These are phyloP conservation scores for Solanum bulbocastanum DNA, from an alignment of 257 asterid genomes.

Conservation along the genomic window DNA sequence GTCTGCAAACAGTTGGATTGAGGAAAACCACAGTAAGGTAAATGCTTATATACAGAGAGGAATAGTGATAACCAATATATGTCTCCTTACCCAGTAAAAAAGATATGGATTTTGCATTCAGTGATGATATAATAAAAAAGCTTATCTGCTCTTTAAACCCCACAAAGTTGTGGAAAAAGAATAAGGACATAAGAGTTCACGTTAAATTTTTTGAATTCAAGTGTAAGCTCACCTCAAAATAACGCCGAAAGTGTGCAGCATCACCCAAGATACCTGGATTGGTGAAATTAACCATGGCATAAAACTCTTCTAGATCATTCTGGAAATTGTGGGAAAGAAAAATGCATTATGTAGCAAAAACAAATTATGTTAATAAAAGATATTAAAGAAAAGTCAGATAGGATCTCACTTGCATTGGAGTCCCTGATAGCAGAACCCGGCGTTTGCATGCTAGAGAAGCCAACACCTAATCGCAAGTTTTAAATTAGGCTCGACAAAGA, in stretches of 20 bases:
- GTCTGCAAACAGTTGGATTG: constrained; percentile 26
- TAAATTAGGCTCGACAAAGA: background rate
- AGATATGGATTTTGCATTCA: background rate
- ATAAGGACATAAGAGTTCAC: background rate
- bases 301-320: constrained; percentile 99
- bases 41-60: background rate
- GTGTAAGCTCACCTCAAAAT: constrained; percentile 69
- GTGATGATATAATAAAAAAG: background rate
- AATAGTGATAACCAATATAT: background rate
- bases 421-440: constrained; percentile 84
- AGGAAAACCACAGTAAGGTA: constrained; percentile 2
- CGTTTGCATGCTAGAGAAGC: constrained; percentile 86
- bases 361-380: background rate
- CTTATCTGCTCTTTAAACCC: background rate
- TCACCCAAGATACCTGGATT: constrained; percentile 92
- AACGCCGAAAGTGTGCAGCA: constrained; percentile 79
- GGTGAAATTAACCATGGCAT: constrained; percentile 94
- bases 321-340: constrained; percentile 16
- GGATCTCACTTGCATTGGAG: constrained; percentile 92
- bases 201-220: background rate
- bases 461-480: constrained; percentile 57
- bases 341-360: background rate
- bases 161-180: background rate
- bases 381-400: constrained; percentile 3
- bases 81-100: background rate